phyloP scores from a whole-genome alignment of 257 asterid genomes.

The Solanum dulcamara region DNA sequence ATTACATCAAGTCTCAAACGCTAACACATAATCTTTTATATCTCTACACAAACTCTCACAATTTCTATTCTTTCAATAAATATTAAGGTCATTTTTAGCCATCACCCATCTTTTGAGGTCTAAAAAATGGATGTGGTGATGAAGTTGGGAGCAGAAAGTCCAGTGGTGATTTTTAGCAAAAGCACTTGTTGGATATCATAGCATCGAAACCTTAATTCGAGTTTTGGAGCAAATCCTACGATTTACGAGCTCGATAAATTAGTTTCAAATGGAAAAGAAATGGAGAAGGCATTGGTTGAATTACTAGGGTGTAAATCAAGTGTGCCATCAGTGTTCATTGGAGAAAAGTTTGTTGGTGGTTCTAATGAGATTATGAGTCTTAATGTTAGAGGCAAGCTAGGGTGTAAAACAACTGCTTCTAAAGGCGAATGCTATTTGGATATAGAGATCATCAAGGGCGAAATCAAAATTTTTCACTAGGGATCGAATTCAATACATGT shows the following conservation, averaged over 20 bases:
- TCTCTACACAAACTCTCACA: background rate
- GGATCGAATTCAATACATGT: background rate
- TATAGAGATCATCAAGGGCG: background rate
- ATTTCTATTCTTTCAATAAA: background rate
- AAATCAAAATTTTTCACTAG: background rate
- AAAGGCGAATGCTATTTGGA: background rate
- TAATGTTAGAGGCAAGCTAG: background rate
- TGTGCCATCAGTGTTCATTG: background rate
- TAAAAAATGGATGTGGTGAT: background rate
- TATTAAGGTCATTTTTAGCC: background rate
- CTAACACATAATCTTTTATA: background rate
- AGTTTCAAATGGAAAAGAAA: background rate
- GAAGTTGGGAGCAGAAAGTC: background rate
- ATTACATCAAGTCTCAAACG: no score
- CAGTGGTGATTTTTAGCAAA: background rate
- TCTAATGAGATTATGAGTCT: constrained; percentile 2
- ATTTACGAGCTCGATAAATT: background rate
- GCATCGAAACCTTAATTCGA: background rate
- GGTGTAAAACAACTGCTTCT: background rate
- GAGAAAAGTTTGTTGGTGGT: background rate
- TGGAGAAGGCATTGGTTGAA: background rate
- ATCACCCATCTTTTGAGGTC: background rate
- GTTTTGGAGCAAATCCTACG: background rate
- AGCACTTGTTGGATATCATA: background rate
- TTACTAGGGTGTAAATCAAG: background rate